Evolutionary conservation across 371 early-diverging fungal species (phyloP), one percentile per base, ranked within the genome.

Genomic region (Quaeritorhiza haematococci): DNA sequence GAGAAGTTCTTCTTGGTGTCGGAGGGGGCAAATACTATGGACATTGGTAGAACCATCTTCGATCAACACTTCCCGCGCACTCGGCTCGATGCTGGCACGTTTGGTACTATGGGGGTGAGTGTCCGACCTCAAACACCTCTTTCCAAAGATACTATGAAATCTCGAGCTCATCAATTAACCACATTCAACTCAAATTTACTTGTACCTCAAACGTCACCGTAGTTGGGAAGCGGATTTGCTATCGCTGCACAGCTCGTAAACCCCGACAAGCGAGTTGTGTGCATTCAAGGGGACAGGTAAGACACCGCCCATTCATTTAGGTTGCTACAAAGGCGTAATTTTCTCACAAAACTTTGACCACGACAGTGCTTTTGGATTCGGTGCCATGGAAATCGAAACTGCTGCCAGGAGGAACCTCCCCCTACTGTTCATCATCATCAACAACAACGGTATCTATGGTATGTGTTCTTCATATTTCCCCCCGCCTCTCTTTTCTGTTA

Each of bases 11-110:
- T 88, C 5, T 72, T 87, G 56, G 78, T 90, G 2, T 82, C 83
- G 53, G 91, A 90, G 68, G 91, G 91, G 44, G 88, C 89, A 10
- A 89, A 89, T 52, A 89, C 91, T 0, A 90, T 90, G 91, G 91
- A 90, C 61, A 89, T 90, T 64, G 89, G 82, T 0, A 75, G 91
- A 30, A 82, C 82, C 0, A 77, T 85, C 53, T 85, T 85, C 67
- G 84, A 83, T 58, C 76, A 87, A 1, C 65, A 75, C 32, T 55
- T 70, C 29, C 89, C 90, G 13, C 73, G 91, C 7, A 74, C 74
- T 33, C 76, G 91, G 24, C 63, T 90, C 30, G 91, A 90, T 68
- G 88, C 90, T 49, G 84, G 83, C 6, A 89, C 89, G 0, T 82
- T 83, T 49, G 89, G 84, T 3, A 87, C 88, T 21, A 89, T 90